These are phyloP conservation scores for Westerdykella aurantiaca DNA, from an alignment of 2,329 filamentous ascomycete genomes.

Conservation along the genomic window DNA sequence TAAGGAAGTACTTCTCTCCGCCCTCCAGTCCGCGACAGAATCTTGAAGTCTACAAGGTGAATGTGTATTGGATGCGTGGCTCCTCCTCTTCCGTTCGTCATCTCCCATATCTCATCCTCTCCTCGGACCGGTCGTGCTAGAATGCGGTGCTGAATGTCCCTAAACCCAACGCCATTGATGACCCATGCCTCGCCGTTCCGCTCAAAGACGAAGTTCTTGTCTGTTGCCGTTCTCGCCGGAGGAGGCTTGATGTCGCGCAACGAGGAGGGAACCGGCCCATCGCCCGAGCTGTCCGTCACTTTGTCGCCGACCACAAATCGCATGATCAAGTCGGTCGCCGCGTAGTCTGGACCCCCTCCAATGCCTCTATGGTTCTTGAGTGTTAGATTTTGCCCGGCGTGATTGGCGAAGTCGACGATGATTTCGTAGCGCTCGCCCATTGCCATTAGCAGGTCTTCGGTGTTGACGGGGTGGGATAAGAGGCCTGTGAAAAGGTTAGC, in stretches of 20 bases:
- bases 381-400: conserved; percentile 46
- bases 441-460: conserved; percentile 42
- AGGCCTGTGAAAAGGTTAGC: conserved; percentile 32
- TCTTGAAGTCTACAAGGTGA: conserved; percentile 55
- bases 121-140: conserved; percentile 30
- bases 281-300: conserved; percentile 15
- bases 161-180: conserved; percentile 33
- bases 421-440: conserved; percentile 57
- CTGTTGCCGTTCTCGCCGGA: conserved; percentile 13
- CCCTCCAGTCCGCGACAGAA: conserved; percentile 46
- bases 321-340: conserved; percentile 39
- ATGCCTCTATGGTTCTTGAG: conserved; percentile 41
- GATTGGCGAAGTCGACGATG: conserved; percentile 51
- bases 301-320: conserved; percentile 43
- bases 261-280: conserved; percentile 22
- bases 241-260: conserved; percentile 24
- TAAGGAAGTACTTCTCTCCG: conserved; percentile 44
- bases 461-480: conserved; percentile 42
- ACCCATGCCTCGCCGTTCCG: conserved; percentile 26
- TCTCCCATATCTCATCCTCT: conserved; percentile 32
- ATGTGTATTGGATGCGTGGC: conserved; percentile 53
- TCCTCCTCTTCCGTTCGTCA: conserved; percentile 44
- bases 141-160: conserved; percentile 30
- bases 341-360: conserved; percentile 46
- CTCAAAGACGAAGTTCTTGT: conserved; percentile 28